Percentiles rank a stretch among this genome's conserved stretches.
These are phyloP conservation scores for Claviceps citrina DNA, from an alignment of 2,329 filamentous ascomycete species.

Conservation along the genomic window DNA sequence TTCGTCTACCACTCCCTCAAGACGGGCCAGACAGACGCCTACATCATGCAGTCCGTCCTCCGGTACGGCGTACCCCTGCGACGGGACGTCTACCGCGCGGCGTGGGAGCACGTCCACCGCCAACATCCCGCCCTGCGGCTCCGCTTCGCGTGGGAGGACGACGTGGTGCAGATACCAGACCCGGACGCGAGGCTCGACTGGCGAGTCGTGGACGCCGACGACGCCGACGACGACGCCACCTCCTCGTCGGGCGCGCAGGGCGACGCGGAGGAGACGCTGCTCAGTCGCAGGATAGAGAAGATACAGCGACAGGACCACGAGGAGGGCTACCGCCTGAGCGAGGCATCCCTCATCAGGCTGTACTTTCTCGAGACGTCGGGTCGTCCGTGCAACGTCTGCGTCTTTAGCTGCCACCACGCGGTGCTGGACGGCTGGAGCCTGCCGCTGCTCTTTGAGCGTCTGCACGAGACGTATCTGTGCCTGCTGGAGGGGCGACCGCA, in stretches of 20 bases:
- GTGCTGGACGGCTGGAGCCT: conserved; percentile 2
- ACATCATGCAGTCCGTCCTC: conserved; percentile 1
- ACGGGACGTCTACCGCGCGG: background rate
- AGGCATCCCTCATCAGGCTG: background rate
- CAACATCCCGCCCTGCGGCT: background rate
- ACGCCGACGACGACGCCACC: no score
- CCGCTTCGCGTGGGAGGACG: background rate
- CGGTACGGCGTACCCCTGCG: background rate
- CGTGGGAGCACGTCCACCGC: background rate
- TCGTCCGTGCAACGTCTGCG: background rate
- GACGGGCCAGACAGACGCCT: background rate
- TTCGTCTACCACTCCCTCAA: conserved; percentile 2
- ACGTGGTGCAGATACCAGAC: background rate
- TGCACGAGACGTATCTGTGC: conserved; percentile 1
- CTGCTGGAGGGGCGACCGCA: background rate
- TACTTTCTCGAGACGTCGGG: background rate
- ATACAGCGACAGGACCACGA: background rate
- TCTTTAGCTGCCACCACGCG: conserved; percentile 2
- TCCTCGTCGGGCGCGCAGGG: background rate
- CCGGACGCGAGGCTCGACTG: background rate
- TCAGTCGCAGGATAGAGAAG: background rate
- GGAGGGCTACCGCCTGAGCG: background rate
- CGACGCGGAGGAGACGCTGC: no score
- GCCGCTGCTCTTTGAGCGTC: background rate
- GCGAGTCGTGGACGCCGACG: background rate